These are phyloP conservation scores for Colletotrichum tropicicola DNA, from an alignment of 2,329 filamentous ascomycete genomes.

Conservation along the genomic window DNA sequence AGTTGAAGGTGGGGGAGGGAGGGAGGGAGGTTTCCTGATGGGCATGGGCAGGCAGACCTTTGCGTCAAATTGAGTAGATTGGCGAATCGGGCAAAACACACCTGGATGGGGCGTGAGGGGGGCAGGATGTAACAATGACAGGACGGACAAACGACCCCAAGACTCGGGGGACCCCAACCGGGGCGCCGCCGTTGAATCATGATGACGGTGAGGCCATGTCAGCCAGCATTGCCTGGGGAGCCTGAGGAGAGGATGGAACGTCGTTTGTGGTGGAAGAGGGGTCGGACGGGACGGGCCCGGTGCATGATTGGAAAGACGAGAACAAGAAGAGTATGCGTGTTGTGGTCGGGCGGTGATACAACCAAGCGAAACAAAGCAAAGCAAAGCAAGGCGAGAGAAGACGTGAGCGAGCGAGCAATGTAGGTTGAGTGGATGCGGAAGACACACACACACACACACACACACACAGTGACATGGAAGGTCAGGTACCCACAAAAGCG, in stretches of 20 bases:
- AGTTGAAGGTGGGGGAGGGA: background rate
- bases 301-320: background rate
- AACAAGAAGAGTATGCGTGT: background rate
- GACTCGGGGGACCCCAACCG: background rate
- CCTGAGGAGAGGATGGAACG: background rate
- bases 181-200: background rate
- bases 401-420: too few species aligned
- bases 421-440: too few species aligned
- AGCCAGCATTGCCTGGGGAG: background rate
- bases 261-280: background rate
- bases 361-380: background rate
- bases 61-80: constrained; percentile 7
- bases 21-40: background rate
- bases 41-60: too few species aligned
- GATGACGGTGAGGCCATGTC: background rate
- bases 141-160: background rate
- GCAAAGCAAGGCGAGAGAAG: too few species aligned
- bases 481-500: constrained; percentile 10
- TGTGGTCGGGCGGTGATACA: constrained; percentile 1
- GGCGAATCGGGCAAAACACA: constrained; percentile 18
- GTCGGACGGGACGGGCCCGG: background rate
- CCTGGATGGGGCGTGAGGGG: background rate
- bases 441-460: too few species aligned
- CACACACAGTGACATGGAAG: background rate
- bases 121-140: constrained; percentile 3